Evolutionary conservation across 2,329 filamentous ascomycete species (phyloP).

Genomic region (Monilinia polystroma): DNA sequence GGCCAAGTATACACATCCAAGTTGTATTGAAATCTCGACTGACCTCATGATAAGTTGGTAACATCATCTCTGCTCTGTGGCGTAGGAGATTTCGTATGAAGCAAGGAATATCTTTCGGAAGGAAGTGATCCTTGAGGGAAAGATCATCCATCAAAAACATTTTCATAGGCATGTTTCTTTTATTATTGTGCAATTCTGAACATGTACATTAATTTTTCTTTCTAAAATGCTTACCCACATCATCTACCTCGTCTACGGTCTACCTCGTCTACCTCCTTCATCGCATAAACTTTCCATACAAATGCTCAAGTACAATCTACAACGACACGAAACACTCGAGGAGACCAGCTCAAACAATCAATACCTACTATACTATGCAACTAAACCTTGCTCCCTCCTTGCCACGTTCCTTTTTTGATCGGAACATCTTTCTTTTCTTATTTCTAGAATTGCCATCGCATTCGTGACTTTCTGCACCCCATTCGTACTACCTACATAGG

Average conservation of each 20-base stretch:
- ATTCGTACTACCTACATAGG: no score
- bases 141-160: slow-evolving; percentile 10
- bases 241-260: no score
- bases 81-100: neutral
- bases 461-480: neutral
- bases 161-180: no score
- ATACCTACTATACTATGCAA: neutral
- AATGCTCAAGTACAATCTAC: neutral
- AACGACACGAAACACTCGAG: slow-evolving; percentile 1
- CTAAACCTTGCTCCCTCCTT: neutral
- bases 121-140: neutral
- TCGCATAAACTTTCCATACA: neutral
- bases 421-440: neutral
- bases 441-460: neutral
- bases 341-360: neutral
- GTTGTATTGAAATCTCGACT: slow-evolving; percentile 4
- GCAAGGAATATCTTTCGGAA: neutral
- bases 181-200: no score
- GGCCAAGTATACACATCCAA: neutral
- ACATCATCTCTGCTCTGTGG: neutral
- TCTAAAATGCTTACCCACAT: no score
- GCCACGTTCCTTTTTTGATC: neutral
- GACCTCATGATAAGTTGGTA: neutral
- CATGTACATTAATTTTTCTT: no score
- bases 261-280: slow-evolving; percentile 11